Evolutionary conservation across 2,329 filamentous ascomycete genomes (phyloP), one percentile per base, ranked within the genome.

Genomic region (Colletotrichum sp.): DNA sequence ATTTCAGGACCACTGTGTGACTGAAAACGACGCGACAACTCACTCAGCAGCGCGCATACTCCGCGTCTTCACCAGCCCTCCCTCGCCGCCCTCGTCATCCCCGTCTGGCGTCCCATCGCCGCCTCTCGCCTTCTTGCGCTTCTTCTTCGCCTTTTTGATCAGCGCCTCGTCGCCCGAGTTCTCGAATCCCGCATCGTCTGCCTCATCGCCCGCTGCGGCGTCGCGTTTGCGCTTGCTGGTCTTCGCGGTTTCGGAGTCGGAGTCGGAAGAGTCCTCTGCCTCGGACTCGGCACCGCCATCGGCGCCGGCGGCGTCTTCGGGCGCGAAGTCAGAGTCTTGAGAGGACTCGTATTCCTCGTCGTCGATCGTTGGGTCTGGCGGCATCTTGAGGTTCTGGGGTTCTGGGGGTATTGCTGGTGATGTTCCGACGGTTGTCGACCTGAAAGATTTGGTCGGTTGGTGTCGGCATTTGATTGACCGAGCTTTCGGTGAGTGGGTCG

Each of bases 81-180:
- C 92, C 71, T 91, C 91, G 36, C 89, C 90, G 24, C 87, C 89
- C 62, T 90, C 89, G 39, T 92, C 91, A 24, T 90, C 90, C 5
- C 89, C 89, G 2, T 81, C 81, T 2, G 78, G 81, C 2, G 79
- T 81, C 3, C 77, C 82, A 24, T 80, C 78, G 67, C 74, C 83
- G 77, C 84, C 81, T 71, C 84, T 87, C 16, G 79, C 79, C 79
- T 85, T 87, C 80, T 87, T 89, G 57, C 83, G 84, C 80, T 87
- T 90, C 81, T 86, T 87, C 81, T 89, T 91, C 21, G 90, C 92
- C 78, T 89, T 92, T 62, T 90, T 86, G 79, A 95, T 93, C 71
- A 94, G 90, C 1, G 90, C 89, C 80, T 95, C 93, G 80, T 95
- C 93, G n/a, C 93, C 93, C 1, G 93, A 95, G 78, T 93, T 93